Percentiles rank a stretch among this genome's conserved stretches.
Conservation (phyloP, 805 yeast species). For the Candida sithepensis region DNA sequence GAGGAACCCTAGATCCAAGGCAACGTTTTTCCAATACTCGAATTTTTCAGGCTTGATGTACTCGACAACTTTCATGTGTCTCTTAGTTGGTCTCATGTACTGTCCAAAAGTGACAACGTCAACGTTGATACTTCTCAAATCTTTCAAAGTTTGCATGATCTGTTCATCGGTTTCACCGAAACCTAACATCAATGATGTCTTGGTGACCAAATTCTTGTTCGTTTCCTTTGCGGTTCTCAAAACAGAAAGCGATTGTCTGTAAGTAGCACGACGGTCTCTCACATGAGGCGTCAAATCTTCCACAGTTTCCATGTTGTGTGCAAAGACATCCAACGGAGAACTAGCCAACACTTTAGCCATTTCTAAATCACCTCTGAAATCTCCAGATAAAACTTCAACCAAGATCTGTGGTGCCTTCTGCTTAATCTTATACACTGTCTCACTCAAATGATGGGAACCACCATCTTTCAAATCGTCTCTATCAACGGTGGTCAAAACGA, state of each 20-base stretch:
- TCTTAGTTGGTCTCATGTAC: slow-evolving; percentile 97
- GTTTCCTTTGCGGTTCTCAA: slow-evolving; percentile 76
- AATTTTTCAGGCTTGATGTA: slow-evolving; percentile 92
- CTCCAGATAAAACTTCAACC: slow-evolving; percentile 93
- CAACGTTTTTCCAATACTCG: slow-evolving; percentile 86
- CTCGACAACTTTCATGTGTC: slow-evolving; percentile 98
- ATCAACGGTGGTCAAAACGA: slow-evolving; percentile 95
- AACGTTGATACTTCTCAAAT: slow-evolving; percentile 70
- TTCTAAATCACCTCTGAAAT: slow-evolving; percentile 85
- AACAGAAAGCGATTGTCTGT: slow-evolving; percentile 79
- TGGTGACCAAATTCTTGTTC: slow-evolving; percentile 75
- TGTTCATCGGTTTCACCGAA: slow-evolving; percentile 96
- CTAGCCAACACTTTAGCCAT: slow-evolving; percentile 76
- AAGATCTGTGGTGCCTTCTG: slow-evolving; percentile 84
- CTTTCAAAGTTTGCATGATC: slow-evolving; percentile 66
- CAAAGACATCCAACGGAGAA: slow-evolving; percentile 92
- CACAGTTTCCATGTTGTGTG: slow-evolving; percentile 95
- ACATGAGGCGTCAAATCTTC: slow-evolving; percentile 92
- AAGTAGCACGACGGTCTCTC: slow-evolving; percentile 95
- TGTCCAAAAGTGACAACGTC: slow-evolving; percentile 99
- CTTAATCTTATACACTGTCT: slow-evolving; percentile 82
- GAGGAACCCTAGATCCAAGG: slow-evolving; percentile 84
- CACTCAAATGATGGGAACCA: slow-evolving; percentile 86
- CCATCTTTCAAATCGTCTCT: slow-evolving; percentile 94
- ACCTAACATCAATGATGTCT: slow-evolving; percentile 94